Evolutionary conservation across 495 filamentous ascomycete genomes (phyloP).

Genomic region (Aspergillus biplanus): DNA sequence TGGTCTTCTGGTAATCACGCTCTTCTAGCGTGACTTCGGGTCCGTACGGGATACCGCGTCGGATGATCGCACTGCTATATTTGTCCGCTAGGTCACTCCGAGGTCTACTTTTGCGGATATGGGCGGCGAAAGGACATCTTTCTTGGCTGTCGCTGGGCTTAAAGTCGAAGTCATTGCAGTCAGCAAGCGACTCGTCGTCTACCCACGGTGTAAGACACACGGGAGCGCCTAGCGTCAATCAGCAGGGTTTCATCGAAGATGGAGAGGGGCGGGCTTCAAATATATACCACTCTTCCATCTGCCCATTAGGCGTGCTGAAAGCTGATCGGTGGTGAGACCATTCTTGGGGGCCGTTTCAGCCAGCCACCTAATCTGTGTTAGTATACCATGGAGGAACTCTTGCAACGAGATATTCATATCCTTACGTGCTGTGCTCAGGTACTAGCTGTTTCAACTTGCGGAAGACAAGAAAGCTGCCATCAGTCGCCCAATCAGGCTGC

Average conservation of each 20-base stretch:
- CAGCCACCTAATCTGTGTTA: background rate
- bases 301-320: conserved; percentile 41
- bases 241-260: background rate
- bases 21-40: conserved; percentile 20
- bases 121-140: conserved; percentile 40
- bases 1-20: conserved; percentile 10
- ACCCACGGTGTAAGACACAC: conserved; percentile 2
- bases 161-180: conserved; percentile 36
- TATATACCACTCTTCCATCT: conserved; percentile 40
- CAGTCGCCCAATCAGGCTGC: conserved; percentile 33
- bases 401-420: background rate
- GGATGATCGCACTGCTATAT: conserved; percentile 29
- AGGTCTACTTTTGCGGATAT: conserved; percentile 41
- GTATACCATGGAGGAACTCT: conserved; percentile 1
- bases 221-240: conserved; percentile 13
- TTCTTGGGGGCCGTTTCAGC: conserved; percentile 3
- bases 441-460: conserved; percentile 40
- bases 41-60: conserved; percentile 38
- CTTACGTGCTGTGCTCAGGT: conserved; percentile 33
- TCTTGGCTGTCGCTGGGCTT: conserved; percentile 17
- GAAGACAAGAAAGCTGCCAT: conserved; percentile 44
- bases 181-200: conserved; percentile 14
- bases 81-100: conserved; percentile 25
- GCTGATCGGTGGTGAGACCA: conserved; percentile 22
- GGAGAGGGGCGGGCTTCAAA: background rate